Conservation (phyloP, 1,284 basidiomycete species). For the Xerocomus nothofagi region DNA sequence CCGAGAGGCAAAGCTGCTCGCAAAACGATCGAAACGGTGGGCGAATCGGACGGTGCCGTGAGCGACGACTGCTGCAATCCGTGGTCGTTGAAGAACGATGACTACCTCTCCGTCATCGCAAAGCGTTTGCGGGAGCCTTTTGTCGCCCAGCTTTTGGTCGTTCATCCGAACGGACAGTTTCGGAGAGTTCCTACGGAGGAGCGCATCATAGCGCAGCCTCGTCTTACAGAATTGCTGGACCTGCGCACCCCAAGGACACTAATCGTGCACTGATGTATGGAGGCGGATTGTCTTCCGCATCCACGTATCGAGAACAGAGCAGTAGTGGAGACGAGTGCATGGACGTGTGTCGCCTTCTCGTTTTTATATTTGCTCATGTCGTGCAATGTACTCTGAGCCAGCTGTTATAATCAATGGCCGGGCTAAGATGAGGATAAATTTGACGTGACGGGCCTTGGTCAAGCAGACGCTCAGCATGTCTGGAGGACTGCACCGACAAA, state of each 20-base stretch:
- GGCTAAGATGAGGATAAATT: background rate
- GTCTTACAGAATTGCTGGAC: slow-evolving; percentile 15
- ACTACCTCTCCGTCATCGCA: slow-evolving; percentile 11
- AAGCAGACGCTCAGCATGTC: background rate
- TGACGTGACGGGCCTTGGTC: background rate
- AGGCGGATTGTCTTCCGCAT: background rate
- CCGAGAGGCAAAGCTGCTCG: background rate
- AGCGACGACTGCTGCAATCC: slow-evolving; percentile 9
- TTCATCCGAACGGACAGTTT: slow-evolving; percentile 21
- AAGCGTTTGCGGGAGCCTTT: slow-evolving; percentile 21
- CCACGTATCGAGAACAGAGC: background rate
- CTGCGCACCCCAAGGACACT: slow-evolving; percentile 22
- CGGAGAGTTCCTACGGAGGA: slow-evolving; percentile 25
- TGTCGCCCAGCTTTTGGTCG: slow-evolving; percentile 25
- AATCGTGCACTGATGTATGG: slow-evolving; percentile 18
- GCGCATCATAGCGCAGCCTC: slow-evolving; percentile 21
- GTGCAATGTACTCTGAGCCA: background rate
- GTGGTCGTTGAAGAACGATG: slow-evolving; percentile 16
- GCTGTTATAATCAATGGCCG: too few species aligned
- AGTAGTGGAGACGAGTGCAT: background rate
- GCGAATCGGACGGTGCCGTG: background rate
- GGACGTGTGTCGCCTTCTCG: background rate
- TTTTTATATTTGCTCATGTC: background rate
- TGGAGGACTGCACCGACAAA: background rate
- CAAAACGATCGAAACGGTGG: background rate